A percentile compares a stretch with the other conserved stretches of the same genome.
Evolutionary conservation across 192 early-diverging fungal species (phyloP).

Genomic region (Coemansia sp.): DNA sequence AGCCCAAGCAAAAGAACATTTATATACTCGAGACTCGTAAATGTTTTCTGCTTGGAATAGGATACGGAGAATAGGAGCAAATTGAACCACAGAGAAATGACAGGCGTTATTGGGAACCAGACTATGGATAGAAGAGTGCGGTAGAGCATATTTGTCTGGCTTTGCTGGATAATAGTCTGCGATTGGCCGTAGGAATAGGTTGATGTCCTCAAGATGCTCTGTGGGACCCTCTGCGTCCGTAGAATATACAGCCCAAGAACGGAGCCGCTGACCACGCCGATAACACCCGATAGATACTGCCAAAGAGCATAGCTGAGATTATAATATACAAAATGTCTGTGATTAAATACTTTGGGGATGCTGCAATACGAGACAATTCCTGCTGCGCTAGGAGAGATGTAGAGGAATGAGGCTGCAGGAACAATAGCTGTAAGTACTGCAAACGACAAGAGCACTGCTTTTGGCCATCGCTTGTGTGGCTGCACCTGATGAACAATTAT

Average conservation of each 20-base stretch:
- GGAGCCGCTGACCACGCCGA: slow-evolving; percentile 28
- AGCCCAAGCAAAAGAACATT: slow-evolving; percentile 29
- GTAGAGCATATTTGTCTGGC: slow-evolving; percentile 19
- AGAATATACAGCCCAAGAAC: slow-evolving; percentile 18
- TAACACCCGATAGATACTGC: slow-evolving; percentile 28
- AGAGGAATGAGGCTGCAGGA: slow-evolving; percentile 20
- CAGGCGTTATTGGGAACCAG: slow-evolving; percentile 47
- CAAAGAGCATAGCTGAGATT: slow-evolving; percentile 17
- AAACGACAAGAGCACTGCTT: slow-evolving; percentile 14
- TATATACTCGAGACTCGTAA: slow-evolving; percentile 26
- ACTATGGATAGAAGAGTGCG: slow-evolving; percentile 27
- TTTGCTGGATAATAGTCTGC: not conserved
- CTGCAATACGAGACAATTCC: slow-evolving; percentile 15
- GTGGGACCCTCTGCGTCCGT: slow-evolving; percentile 18
- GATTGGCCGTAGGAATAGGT: slow-evolving; percentile 12
- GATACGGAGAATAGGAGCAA: slow-evolving; percentile 16
- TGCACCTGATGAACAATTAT: slow-evolving; percentile 34
- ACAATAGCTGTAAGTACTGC: slow-evolving; percentile 12
- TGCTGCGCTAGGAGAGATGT: slow-evolving; percentile 5
- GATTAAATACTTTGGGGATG: not conserved
- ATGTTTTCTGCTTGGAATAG: slow-evolving; percentile 23
- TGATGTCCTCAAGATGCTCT: slow-evolving; percentile 5
- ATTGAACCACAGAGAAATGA: slow-evolving; percentile 45
- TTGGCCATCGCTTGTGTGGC: slow-evolving; percentile 30
- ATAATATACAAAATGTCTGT: slow-evolving; percentile 16